Evolutionary conservation across 768 basidiomycete species (phyloP).

Genomic region (Pleurotus eryngii): DNA sequence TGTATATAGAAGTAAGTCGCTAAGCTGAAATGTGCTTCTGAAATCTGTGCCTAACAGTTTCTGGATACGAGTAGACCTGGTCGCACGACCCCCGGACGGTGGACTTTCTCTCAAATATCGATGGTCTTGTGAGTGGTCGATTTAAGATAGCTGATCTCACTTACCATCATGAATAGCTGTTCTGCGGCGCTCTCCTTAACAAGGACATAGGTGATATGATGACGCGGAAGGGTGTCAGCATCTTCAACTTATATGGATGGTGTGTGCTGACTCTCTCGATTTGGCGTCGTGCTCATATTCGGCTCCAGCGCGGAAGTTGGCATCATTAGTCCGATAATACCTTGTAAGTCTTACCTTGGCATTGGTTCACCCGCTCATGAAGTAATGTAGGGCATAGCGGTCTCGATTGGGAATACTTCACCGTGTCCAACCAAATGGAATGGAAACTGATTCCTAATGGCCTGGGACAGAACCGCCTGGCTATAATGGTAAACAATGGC

Average conservation of each 20-base stretch:
- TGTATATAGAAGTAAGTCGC: conserved; percentile 24
- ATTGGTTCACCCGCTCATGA: too few relatives aligned
- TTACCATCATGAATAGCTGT: conserved; percentile 19
- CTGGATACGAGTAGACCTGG: conserved; percentile 19
- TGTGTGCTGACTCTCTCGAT: conserved; percentile 13
- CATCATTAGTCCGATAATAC: conserved; percentile 16
- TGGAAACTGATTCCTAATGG: conserved; percentile 12
- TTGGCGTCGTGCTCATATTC: neutral
- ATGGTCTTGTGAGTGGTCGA: conserved; percentile 6
- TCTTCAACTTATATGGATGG: conserved; percentile 30
- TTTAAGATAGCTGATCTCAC: neutral
- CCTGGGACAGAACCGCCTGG: conserved; percentile 14
- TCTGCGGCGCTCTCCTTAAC: conserved; percentile 33
- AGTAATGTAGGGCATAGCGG: conserved; percentile 6
- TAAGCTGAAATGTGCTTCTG: neutral
- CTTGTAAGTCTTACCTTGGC: conserved; percentile 7
- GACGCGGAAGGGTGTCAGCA: conserved; percentile 25
- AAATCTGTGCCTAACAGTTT: neutral
- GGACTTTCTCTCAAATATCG: conserved; percentile 5
- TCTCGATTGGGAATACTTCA: conserved; percentile 20
- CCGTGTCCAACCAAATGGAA: conserved; percentile 7
- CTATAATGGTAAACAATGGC: conserved; percentile 10
- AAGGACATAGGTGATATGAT: conserved; percentile 30
- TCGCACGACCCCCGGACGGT: conserved; percentile 19
- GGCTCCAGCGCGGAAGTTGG: conserved; percentile 13